Evolutionary conservation across 1,284 basidiomycete species (phyloP).

Genomic region (Agroathelia rolfsii): DNA sequence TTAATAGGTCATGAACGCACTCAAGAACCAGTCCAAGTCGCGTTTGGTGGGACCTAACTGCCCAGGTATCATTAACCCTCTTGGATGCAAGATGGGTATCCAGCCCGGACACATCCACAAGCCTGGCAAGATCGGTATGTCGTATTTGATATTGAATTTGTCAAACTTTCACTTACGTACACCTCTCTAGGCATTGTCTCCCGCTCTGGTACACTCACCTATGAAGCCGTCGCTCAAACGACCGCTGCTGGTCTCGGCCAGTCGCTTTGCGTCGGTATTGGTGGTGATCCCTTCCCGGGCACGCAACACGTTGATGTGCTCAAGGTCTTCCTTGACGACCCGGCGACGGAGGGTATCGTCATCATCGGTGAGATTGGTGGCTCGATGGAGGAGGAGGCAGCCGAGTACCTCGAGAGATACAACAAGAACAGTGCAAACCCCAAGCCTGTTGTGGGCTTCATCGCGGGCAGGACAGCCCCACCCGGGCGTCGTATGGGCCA

Average conservation of each 20-base stretch:
- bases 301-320: conserved; percentile 94
- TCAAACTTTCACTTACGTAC: conserved; percentile 10
- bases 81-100: conserved; percentile 99
- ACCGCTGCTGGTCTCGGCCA: conserved; percentile 95
- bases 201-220: conserved; percentile 89
- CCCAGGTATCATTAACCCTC: conserved; percentile 94
- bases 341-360: conserved; percentile 90
- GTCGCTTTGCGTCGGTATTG: conserved; percentile 94
- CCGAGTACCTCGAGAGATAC: conserved; percentile 88
- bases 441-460: conserved; percentile 97
- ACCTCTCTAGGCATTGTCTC: conserved; percentile 81
- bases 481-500: conserved; percentile 98
- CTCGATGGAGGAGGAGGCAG: conserved; percentile 98
- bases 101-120: conserved; percentile 97
- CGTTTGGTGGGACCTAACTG: conserved; percentile 97
- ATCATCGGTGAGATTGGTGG: conserved; percentile 99
- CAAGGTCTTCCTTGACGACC: conserved; percentile 93
- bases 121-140: conserved; percentile 84
- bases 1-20: conserved; percentile 78
- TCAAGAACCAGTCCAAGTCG: conserved; percentile 90
- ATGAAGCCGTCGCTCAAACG: conserved; percentile 91
- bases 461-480: conserved; percentile 95
- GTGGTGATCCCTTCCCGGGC: conserved; percentile 98
- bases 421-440: conserved; percentile 84
- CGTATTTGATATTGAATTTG: not conserved